These are phyloP conservation scores for Polymyxa betae DNA, from an alignment of 208 protist genomes.

Conservation along the genomic window DNA sequence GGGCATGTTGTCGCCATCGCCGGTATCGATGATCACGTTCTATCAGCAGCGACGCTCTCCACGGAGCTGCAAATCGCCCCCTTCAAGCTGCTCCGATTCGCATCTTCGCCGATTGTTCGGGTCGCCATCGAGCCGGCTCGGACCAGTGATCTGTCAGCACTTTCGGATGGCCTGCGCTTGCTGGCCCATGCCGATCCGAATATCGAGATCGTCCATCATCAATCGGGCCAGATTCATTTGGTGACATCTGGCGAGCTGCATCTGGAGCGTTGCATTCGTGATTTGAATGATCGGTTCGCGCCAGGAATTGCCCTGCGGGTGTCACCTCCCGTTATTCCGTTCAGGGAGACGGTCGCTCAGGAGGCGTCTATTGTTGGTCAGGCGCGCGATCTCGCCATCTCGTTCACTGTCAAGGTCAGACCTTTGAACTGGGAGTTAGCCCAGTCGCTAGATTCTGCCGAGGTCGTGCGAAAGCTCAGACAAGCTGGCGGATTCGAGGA, in stretches of 20 bases:
- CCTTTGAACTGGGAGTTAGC: neutral
- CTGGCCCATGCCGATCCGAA: slow-evolving; percentile 43
- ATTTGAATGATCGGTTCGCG: slow-evolving; percentile 51
- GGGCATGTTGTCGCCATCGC: slow-evolving; percentile 57
- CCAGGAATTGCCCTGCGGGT: slow-evolving; percentile 17
- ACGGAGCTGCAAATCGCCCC: neutral
- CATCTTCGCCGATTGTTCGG: slow-evolving; percentile 54
- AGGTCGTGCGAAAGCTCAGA: neutral
- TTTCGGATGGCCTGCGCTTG: neutral
- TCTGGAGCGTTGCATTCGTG: slow-evolving; percentile 24
- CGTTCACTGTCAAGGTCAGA: neutral
- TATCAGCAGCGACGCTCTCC: slow-evolving; percentile 54
- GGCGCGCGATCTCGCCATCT: neutral
- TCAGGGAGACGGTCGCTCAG: neutral
- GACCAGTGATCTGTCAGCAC: neutral
- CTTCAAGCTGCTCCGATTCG: slow-evolving; percentile 16
- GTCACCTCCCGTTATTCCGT: slow-evolving; percentile 46
- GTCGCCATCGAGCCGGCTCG: slow-evolving; percentile 44
- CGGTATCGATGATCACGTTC: slow-evolving; percentile 23
- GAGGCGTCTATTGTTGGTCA: neutral
- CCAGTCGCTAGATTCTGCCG: neutral
- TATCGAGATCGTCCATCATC: slow-evolving; percentile 25
- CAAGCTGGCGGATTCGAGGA: neutral
- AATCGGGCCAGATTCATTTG: slow-evolving; percentile 36
- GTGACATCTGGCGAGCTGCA: slow-evolving; percentile 50